Evolutionary conservation across 305 asterid species (phyloP).

Genomic region (Coffea humblotiana): DNA sequence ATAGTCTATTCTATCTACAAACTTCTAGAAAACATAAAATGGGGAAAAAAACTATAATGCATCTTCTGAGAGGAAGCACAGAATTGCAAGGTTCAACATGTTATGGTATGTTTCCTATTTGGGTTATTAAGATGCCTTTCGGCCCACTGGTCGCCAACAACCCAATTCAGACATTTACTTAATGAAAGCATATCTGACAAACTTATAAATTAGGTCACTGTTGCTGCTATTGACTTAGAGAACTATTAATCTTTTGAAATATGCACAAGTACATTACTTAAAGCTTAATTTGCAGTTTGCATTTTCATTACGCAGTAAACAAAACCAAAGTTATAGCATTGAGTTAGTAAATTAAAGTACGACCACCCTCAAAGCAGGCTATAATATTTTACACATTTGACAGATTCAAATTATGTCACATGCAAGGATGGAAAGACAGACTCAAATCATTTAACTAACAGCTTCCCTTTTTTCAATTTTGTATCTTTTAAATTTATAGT

Average conservation of each 20-base stretch:
- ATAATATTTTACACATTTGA: neutral
- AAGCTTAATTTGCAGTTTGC: neutral
- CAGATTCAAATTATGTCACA: neutral
- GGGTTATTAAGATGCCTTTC: neutral
- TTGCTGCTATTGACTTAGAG: neutral
- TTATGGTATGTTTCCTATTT: neutral
- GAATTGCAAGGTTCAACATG: neutral
- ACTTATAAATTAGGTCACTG: neutral
- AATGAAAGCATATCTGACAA: neutral
- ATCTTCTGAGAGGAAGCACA: neutral
- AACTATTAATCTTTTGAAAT: neutral
- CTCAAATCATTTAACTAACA: neutral
- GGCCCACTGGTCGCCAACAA: neutral
- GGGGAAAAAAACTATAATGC: neutral
- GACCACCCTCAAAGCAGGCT: neutral
- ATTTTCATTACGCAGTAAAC: neutral
- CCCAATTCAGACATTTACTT: neutral
- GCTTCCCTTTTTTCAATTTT: neutral
- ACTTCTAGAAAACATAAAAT: neutral
- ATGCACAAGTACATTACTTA: neutral
- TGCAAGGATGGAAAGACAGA: neutral
- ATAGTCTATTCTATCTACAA: neutral
- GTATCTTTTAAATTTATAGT: neutral
- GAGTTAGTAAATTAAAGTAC: neutral
- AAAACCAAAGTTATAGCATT: neutral